Conservation (phyloP, 345 rosid species). For the Clausena lansium region DNA sequence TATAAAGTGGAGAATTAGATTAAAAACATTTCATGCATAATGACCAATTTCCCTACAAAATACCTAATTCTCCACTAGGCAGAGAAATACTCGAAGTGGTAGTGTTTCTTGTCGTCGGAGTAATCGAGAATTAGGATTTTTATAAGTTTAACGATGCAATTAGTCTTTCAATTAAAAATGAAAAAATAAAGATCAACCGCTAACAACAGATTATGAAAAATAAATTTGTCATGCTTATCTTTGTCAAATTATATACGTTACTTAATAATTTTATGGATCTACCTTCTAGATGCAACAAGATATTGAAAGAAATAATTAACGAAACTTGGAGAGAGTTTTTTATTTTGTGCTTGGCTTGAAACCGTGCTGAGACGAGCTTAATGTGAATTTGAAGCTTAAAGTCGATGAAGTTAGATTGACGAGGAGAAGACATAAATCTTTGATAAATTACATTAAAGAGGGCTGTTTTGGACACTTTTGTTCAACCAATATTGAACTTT, state of each 20-base stretch:
- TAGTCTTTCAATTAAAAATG: too few species aligned
- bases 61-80: too few species aligned
- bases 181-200: neutral
- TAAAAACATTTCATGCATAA: neutral
- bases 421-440: neutral
- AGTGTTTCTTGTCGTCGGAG: neutral
- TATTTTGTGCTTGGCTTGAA: too few species aligned
- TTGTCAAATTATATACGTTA: neutral
- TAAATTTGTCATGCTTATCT: neutral
- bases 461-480: neutral
- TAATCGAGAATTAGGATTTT: neutral
- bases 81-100: neutral
- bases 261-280: neutral
- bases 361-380: neutral
- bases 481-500: neutral
- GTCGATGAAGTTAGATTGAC: neutral
- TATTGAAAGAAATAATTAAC: too few species aligned
- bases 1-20: neutral
- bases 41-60: neutral
- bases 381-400: neutral
- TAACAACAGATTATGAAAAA: too few species aligned
- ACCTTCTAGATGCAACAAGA: neutral
- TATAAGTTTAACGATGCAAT: neutral
- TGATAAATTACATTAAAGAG: neutral
- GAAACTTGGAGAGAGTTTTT: too few species aligned